phyloP scores from a whole-genome alignment of 208 protist genomes.

The Wallacemonas sp. region DNA sequence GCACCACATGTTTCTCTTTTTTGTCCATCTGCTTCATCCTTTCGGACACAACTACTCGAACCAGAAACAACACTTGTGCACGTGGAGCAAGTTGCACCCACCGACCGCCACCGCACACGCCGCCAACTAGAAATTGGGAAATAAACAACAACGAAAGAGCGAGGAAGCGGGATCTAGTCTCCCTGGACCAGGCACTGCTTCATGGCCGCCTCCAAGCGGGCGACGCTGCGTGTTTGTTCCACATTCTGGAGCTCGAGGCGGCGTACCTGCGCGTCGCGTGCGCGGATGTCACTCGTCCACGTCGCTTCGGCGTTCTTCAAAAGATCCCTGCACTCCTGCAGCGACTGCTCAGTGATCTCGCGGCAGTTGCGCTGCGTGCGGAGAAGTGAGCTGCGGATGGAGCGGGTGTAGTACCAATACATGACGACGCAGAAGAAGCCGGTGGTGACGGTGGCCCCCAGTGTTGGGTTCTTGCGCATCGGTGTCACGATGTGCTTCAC shows the following conservation, averaged over 20 bases:
- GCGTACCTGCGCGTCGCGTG: slow-evolving; percentile 68
- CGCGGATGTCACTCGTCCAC: slow-evolving; percentile 63
- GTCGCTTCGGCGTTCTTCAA: slow-evolving; percentile 64
- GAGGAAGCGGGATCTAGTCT: slow-evolving; percentile 5
- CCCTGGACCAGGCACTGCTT: slow-evolving; percentile 66
- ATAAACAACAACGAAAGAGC: background rate
- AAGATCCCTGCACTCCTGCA: slow-evolving; percentile 65
- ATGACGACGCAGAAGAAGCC: slow-evolving; percentile 47
- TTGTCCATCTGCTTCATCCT: background rate
- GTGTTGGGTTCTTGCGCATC: slow-evolving; percentile 42
- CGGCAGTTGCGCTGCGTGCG: slow-evolving; percentile 53
- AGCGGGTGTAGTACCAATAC: slow-evolving; percentile 74
- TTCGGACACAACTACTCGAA: too few species aligned
- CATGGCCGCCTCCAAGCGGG: slow-evolving; percentile 75
- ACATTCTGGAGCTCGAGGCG: slow-evolving; percentile 87
- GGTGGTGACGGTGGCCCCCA: slow-evolving; percentile 51
- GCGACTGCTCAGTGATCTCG: slow-evolving; percentile 39
- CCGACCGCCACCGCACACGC: too few species aligned
- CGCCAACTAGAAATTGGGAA: too few species aligned
- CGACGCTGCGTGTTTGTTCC: slow-evolving; percentile 84
- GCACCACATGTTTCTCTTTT: background rate
- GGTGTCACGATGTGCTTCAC: slow-evolving; percentile 45
- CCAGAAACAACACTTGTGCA: too few species aligned
- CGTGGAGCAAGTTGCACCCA: too few species aligned
- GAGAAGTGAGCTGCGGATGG: slow-evolving; percentile 45